Evolutionary conservation across 2,329 filamentous ascomycete species (phyloP).

Genomic region (Paramyrothecium roridum): DNA sequence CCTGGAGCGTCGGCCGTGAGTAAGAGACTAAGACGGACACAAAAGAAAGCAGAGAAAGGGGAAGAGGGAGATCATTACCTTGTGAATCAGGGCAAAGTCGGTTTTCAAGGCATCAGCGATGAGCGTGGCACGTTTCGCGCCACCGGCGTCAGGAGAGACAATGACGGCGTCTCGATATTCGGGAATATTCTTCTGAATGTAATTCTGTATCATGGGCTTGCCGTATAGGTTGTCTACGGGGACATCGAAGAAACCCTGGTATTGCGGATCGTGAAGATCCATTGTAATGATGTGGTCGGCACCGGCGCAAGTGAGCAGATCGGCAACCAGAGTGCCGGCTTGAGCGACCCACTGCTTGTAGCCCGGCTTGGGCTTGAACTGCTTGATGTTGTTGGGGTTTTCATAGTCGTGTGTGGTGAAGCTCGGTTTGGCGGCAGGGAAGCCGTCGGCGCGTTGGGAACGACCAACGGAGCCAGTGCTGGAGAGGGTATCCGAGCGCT

Average conservation of each 20-base stretch:
- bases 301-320: slow-evolving; percentile 90
- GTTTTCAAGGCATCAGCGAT: slow-evolving; percentile 92
- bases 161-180: slow-evolving; percentile 85
- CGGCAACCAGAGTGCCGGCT: slow-evolving; percentile 89
- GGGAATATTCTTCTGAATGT: slow-evolving; percentile 77
- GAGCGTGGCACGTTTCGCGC: slow-evolving; percentile 91
- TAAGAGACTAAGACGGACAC: slow-evolving; percentile 26
- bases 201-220: slow-evolving; percentile 67
- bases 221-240: slow-evolving; percentile 97
- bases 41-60: neutral
- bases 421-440: slow-evolving; percentile 40
- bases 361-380: slow-evolving; percentile 77
- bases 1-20: slow-evolving; percentile 46
- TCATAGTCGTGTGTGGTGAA: slow-evolving; percentile 65
- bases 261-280: slow-evolving; percentile 94
- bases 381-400: slow-evolving; percentile 52
- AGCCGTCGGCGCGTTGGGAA: slow-evolving; percentile 33
- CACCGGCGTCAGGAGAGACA: slow-evolving; percentile 93
- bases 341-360: slow-evolving; percentile 99
- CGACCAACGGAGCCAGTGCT: slow-evolving; percentile 29
- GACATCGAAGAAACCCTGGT: slow-evolving; percentile 98
- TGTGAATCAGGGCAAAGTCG: slow-evolving; percentile 97
- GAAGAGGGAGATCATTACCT: slow-evolving; percentile 47
- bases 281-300: slow-evolving; percentile 97
- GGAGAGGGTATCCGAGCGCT: slow-evolving; percentile 31